phyloP scores from a whole-genome alignment of 768 basidiomycete genomes.

The Hemileccinum rubropunctum region DNA sequence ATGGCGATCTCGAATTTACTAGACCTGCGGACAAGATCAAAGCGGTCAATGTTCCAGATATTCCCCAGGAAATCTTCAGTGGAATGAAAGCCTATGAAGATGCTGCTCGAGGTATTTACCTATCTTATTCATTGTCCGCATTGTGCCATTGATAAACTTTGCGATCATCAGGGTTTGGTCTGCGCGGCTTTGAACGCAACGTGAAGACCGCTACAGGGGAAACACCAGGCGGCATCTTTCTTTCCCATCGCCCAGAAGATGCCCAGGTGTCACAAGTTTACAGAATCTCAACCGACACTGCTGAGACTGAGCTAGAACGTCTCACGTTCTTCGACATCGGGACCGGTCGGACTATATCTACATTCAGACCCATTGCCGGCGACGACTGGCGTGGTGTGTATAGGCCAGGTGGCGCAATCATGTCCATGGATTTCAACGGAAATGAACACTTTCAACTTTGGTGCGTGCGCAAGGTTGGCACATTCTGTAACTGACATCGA shows the following conservation, averaged over 20 bases:
- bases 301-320: slow-evolving; percentile 28
- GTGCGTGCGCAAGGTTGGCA: slow-evolving; percentile 16
- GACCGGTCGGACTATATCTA: slow-evolving; percentile 34
- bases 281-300: slow-evolving; percentile 30
- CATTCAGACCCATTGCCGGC: slow-evolving; percentile 31
- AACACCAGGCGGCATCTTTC: slow-evolving; percentile 26
- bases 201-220: slow-evolving; percentile 10
- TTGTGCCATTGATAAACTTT: not conserved
- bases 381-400: slow-evolving; percentile 42
- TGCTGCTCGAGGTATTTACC: slow-evolving; percentile 30
- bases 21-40: slow-evolving; percentile 39
- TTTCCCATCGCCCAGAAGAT: slow-evolving; percentile 39
- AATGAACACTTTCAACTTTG: slow-evolving; percentile 43
- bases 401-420: slow-evolving; percentile 35
- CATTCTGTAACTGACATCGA: not conserved
- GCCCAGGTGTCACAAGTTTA: slow-evolving; percentile 39
- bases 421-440: slow-evolving; percentile 41
- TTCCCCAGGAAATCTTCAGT: slow-evolving; percentile 34
- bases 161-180: slow-evolving; percentile 22
- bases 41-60: slow-evolving; percentile 32
- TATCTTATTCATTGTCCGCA: too few relatives aligned
- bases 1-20: slow-evolving; percentile 33
- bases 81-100: slow-evolving; percentile 40
- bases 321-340: slow-evolving; percentile 41
- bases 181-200: slow-evolving; percentile 28